These are phyloP conservation scores for Micractinium conductrix DNA, from an alignment of 139 green algal genomes.

Conservation along the genomic window DNA sequence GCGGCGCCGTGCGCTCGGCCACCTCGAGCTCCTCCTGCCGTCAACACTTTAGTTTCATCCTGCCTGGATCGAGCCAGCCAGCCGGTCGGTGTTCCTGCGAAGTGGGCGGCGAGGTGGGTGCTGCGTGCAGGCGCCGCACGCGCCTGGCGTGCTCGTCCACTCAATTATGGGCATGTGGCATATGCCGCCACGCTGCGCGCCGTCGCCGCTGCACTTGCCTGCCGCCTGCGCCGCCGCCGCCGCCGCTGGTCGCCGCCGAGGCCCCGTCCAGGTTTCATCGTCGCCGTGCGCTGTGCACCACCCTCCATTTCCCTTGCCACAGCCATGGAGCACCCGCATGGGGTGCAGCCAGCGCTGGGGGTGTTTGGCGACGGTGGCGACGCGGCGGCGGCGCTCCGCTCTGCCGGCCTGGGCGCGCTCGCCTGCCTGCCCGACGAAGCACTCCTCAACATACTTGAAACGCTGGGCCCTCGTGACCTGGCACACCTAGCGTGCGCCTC, in stretches of 20 bases:
- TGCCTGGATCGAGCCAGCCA: no score
- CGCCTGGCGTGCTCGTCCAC: background rate
- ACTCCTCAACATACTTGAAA: constrained; percentile 75
- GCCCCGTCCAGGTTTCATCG: background rate
- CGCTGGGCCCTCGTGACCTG: constrained; percentile 57
- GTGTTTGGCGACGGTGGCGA: constrained; percentile 16
- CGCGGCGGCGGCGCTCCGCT: background rate
- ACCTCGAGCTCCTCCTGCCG: no score
- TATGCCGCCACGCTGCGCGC: no score
- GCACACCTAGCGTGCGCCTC: constrained; percentile 51
- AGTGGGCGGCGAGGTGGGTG: no score
- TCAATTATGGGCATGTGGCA: background rate
- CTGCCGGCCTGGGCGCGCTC: constrained; percentile 79
- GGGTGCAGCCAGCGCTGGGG: constrained; percentile 26
- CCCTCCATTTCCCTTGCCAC: background rate
- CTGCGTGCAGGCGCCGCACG: background rate
- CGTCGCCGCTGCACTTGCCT: background rate
- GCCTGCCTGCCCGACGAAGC: constrained; percentile 76
- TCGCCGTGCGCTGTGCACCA: background rate
- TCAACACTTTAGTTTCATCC: background rate
- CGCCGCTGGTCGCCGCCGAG: background rate
- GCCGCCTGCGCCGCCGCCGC: background rate
- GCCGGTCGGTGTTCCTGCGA: no score
- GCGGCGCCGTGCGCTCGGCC: no score
- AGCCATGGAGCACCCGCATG: constrained; percentile 10